phyloP scores from a whole-genome alignment of 192 early-diverging fungal genomes.

The Paraglomus occultum region DNA sequence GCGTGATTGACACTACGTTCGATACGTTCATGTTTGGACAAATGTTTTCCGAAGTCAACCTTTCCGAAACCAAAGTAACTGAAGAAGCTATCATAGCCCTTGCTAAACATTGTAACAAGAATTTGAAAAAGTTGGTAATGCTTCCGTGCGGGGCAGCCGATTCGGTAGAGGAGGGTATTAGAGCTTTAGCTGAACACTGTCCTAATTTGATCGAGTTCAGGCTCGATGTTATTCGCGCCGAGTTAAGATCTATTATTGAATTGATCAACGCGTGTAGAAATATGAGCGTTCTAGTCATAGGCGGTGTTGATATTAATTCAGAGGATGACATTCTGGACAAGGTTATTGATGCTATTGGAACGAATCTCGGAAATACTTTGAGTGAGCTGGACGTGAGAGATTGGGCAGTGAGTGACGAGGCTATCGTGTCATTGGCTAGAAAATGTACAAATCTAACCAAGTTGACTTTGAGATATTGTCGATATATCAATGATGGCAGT shows the following conservation, averaged over 20 bases:
- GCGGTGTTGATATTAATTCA: constrained; percentile 22
- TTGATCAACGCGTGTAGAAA: constrained; percentile 17
- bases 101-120: constrained; percentile 13
- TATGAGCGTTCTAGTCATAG: constrained; percentile 8
- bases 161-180: constrained; percentile 20
- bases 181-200: constrained; percentile 10
- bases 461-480: constrained; percentile 16
- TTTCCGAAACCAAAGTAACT: constrained; percentile 18
- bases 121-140: constrained; percentile 19
- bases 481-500: constrained; percentile 21
- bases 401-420: constrained; percentile 9
- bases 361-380: constrained; percentile 3
- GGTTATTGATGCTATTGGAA: constrained; percentile 2
- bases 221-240: constrained; percentile 23
- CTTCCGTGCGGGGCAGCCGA: constrained; percentile 21
- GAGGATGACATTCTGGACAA: constrained; percentile 17
- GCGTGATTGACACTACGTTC: constrained; percentile 13
- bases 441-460: constrained; percentile 10
- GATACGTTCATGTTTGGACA: constrained; percentile 11
- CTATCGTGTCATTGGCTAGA: constrained; percentile 2
- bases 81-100: constrained; percentile 20
- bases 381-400: constrained; percentile 1
- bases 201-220: constrained; percentile 22
- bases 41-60: constrained; percentile 17
- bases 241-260: constrained; percentile 20